phyloP scores from a whole-genome alignment of 257 asterid genomes.

The Coffea eugenioides region DNA sequence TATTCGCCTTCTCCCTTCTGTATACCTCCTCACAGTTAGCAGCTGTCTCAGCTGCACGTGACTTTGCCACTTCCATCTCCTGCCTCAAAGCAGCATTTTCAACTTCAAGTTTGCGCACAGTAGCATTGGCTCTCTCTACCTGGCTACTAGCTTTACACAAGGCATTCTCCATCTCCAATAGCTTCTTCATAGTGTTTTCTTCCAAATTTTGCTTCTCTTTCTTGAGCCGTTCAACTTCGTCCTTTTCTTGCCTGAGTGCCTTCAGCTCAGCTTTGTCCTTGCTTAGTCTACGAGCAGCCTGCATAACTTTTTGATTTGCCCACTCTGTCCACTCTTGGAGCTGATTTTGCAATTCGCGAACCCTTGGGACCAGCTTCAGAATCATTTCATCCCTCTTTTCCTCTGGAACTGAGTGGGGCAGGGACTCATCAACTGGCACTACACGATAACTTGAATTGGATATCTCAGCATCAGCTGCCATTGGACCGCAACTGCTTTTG shows the following conservation, averaged over 20 bases:
- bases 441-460: slow-evolving; percentile 34
- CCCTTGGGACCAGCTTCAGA: slow-evolving; percentile 70
- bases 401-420: slow-evolving; percentile 52
- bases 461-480: slow-evolving; percentile 45
- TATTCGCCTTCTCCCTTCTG: slow-evolving; percentile 72
- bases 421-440: slow-evolving; percentile 41
- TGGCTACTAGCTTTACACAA: slow-evolving; percentile 77
- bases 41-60: slow-evolving; percentile 72
- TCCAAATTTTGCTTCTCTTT: slow-evolving; percentile 77
- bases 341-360: slow-evolving; percentile 69
- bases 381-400: slow-evolving; percentile 84
- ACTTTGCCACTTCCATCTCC: slow-evolving; percentile 84
- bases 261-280: slow-evolving; percentile 91
- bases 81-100: slow-evolving; percentile 62
- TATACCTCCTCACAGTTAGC: slow-evolving; percentile 70
- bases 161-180: slow-evolving; percentile 86
- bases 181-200: slow-evolving; percentile 74
- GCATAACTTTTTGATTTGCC: slow-evolving; percentile 99
- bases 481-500: slow-evolving; percentile 44
- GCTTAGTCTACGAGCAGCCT: slow-evolving; percentile 86
- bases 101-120: slow-evolving; percentile 72
- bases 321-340: slow-evolving; percentile 98
- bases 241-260: slow-evolving; percentile 86
- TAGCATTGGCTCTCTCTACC: slow-evolving; percentile 70
- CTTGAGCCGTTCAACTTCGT: slow-evolving; percentile 83